A percentile compares a stretch with the other conserved stretches of the same genome.
Conservation (phyloP, 495 filamentous ascomycete genomes). For the Aspergillus bertholletiae region DNA sequence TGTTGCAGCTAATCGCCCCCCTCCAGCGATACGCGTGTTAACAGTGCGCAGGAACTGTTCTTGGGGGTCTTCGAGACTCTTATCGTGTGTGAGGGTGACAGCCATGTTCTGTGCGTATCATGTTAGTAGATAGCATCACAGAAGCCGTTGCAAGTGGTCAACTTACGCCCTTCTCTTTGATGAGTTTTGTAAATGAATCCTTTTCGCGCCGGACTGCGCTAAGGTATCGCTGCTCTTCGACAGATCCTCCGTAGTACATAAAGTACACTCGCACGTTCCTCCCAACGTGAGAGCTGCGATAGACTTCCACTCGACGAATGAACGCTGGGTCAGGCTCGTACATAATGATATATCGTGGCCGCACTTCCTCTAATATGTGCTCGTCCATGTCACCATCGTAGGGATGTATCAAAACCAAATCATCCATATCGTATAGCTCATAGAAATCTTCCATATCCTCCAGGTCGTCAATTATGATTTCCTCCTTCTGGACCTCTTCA, state of each 20-base stretch:
- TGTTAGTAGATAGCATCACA: background rate
- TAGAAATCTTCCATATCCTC: slow-evolving; percentile 92
- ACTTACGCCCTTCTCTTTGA: slow-evolving; percentile 78
- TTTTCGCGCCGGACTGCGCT: slow-evolving; percentile 88
- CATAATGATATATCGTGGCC: slow-evolving; percentile 95
- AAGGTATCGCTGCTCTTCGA: slow-evolving; percentile 94
- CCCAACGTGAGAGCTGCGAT: slow-evolving; percentile 88
- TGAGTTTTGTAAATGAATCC: slow-evolving; percentile 88
- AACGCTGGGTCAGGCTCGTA: slow-evolving; percentile 97
- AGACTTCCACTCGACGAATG: slow-evolving; percentile 91
- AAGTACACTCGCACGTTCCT: slow-evolving; percentile 91
- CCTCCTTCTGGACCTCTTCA: slow-evolving; percentile 64
- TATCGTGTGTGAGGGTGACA: slow-evolving; percentile 73
- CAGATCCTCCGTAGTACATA: slow-evolving; percentile 89
- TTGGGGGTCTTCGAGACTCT: slow-evolving; percentile 76
- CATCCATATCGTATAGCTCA: slow-evolving; percentile 87
- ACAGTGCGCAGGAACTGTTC: slow-evolving; percentile 92
- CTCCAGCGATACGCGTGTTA: slow-evolving; percentile 95
- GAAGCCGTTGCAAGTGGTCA: background rate
- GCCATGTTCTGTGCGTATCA: slow-evolving; percentile 63
- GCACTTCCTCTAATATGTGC: slow-evolving; percentile 87
- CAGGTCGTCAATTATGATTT: slow-evolving; percentile 75
- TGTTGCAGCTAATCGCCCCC: slow-evolving; percentile 82
- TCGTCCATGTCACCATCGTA: slow-evolving; percentile 97
- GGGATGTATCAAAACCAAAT: slow-evolving; percentile 84